A percentile compares a stretch with the other conserved stretches of the same genome.
These are phyloP conservation scores for Sistotremastrum suecicum DNA, from an alignment of 768 basidiomycete species.

Conservation along the genomic window DNA sequence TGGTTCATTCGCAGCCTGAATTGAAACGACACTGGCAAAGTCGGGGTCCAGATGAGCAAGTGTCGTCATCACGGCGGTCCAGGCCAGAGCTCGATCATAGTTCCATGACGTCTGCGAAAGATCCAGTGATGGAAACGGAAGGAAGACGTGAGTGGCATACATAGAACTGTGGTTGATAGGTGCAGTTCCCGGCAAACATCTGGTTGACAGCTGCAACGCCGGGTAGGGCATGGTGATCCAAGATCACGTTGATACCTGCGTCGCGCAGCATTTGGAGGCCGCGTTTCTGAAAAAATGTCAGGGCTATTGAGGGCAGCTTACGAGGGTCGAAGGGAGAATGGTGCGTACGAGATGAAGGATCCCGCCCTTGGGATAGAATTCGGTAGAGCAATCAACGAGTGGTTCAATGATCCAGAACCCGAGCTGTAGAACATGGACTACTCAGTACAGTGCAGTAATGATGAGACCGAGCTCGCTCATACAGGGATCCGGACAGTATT, in stretches of 20 bases:
- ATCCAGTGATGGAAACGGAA: constrained; percentile 2
- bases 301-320: not conserved
- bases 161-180: not conserved
- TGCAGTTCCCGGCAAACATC: constrained; percentile 55
- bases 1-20: constrained; percentile 70
- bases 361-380: constrained; percentile 60
- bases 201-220: constrained; percentile 51
- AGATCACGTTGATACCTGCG: constrained; percentile 52
- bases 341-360: constrained; percentile 42
- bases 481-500: constrained; percentile 73
- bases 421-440: constrained; percentile 26
- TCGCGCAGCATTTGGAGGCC: constrained; percentile 44
- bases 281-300: constrained; percentile 28
- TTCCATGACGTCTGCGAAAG: constrained; percentile 44
- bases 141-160: not conserved
- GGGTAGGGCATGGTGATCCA: constrained; percentile 59
- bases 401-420: constrained; percentile 75
- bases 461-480: constrained; percentile 10
- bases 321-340: not conserved
- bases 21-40: constrained; percentile 51
- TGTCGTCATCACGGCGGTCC: constrained; percentile 69
- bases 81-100: constrained; percentile 65
- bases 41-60: constrained; percentile 55
- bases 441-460: not conserved
- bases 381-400: constrained; percentile 44